phyloP scores from a whole-genome alignment of 2,329 filamentous ascomycete genomes.

The Aspergillus niger region DNA sequence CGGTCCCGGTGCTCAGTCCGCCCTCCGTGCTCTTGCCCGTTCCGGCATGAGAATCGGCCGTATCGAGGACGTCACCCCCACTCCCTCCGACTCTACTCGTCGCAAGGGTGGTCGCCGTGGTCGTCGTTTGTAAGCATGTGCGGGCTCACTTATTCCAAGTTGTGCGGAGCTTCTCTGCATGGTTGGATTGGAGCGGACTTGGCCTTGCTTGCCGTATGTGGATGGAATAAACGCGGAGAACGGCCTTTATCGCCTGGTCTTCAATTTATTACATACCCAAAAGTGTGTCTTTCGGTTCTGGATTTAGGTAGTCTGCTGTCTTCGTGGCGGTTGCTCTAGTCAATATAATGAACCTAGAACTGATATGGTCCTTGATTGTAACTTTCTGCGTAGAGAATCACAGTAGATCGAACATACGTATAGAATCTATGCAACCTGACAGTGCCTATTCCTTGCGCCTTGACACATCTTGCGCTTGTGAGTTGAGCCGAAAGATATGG shows the following conservation, averaged over 20 bases:
- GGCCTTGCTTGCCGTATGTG: constrained; percentile 41
- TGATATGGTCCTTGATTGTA: constrained; percentile 11
- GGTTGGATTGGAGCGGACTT: constrained; percentile 32
- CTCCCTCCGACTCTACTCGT: constrained; percentile 97
- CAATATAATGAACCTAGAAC: constrained; percentile 23
- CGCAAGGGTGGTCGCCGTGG: constrained; percentile 99
- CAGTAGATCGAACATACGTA: neutral
- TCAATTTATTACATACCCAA: constrained; percentile 45
- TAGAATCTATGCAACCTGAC: no score
- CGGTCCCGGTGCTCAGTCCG: constrained; percentile 97
- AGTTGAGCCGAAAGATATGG: neutral
- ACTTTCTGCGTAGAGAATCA: neutral
- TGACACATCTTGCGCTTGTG: neutral
- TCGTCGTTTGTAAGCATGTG: constrained; percentile 90
- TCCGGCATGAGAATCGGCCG: constrained; percentile 99
- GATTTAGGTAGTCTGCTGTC: constrained; percentile 27
- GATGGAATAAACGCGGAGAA: constrained; percentile 57
- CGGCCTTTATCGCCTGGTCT: constrained; percentile 55
- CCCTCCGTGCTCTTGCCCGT: constrained; percentile 97
- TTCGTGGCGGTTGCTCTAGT: constrained; percentile 26
- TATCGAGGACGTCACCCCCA: constrained; percentile 99
- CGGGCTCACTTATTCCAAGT: constrained; percentile 30
- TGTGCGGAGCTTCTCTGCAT: constrained; percentile 29
- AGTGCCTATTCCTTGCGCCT: no score
- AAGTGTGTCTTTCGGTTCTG: constrained; percentile 32